Base-by-base conservation (phyloP, 2,329 filamentous ascomycete genomes). In the Cordyceps tenuipes region DNA sequence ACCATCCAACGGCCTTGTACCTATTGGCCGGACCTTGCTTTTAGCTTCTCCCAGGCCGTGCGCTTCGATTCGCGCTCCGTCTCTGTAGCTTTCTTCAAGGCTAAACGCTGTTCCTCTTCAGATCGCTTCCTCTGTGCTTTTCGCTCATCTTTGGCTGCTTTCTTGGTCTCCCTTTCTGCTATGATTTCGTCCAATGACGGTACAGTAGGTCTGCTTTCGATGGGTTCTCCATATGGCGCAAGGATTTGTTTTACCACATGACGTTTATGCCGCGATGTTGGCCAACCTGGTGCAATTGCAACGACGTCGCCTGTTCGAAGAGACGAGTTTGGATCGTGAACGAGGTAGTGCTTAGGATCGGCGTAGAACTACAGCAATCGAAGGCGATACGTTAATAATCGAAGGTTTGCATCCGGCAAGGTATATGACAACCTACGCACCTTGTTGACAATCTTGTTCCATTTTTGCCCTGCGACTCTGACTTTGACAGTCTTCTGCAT, bases 401-500 rank as follows among this genome's bases (percentile, higher is more conserved):
- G 3, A 43, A 13, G 3, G n/a, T 36, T 26, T 46, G 3, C 17
- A n/a, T 41, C 26, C 8, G 12, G 47, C 12, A 17, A 17, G 17
- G 15, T 7, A 43, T 50, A 21, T 31, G 15, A 29, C 9, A 39
- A 41, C 54, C 2, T 7, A 62, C 70, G 58, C 71, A 90, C 89
- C 79, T 93, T 93, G 70, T 85, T 80, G 59, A 93, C 82, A 63
- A 81, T 79, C 62, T 80, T 81, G 70, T 92, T 89, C 86, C 87
- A 93, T 70, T 83, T 81, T 69, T 86, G 83, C 15, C 80, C 82
- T 56, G 87, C 86, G 15, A 92, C 80, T 65, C 85, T 83, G 63
- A 92, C 89, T 74, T 89, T 91, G 61, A 91, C 88, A 3, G 89
- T 91, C 74, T 87, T 89, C 62, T 84, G 75, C 87, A 91, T 91